A percentile compares a stretch with the other conserved stretches of the same genome.
These are phyloP conservation scores for Epithele typhae DNA, from an alignment of 768 basidiomycete species.

Conservation along the genomic window DNA sequence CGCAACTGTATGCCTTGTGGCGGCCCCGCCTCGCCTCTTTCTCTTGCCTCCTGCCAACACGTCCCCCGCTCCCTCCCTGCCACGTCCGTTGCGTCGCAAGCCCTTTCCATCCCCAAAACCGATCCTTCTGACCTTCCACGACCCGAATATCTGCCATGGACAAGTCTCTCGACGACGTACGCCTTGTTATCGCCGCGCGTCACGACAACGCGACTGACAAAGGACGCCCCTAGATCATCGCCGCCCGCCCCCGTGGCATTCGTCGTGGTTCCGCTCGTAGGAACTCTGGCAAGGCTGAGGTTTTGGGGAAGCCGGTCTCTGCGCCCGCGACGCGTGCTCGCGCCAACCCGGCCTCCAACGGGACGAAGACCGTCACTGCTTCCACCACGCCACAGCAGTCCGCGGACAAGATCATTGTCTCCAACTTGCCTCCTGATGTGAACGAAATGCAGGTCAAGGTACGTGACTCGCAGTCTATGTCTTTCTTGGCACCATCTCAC, in stretches of 20 bases:
- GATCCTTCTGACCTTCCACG: too few relatives aligned
- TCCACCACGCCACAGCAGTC: conserved; percentile 34
- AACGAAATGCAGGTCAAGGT: conserved; percentile 94
- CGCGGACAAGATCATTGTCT: conserved; percentile 92
- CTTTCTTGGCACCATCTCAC: conserved; percentile 17
- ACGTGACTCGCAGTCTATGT: too few relatives aligned
- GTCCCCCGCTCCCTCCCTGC: conserved; percentile 18
- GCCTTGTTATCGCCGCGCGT: conserved; percentile 24
- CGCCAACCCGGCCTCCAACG: conserved; percentile 33
- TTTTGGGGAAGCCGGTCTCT: conserved; percentile 51
- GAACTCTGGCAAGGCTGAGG: conserved; percentile 47
- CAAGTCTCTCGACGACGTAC: conserved; percentile 79
- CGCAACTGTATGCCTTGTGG: conserved; percentile 6
- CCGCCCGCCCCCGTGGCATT: conserved; percentile 46
- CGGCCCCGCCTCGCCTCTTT: conserved; percentile 24
- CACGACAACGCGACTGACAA: conserved; percentile 19
- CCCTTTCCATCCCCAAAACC: conserved; percentile 3
- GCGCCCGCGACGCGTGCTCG: conserved; percentile 52
- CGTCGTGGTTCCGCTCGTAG: conserved; percentile 42
- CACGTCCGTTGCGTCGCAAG: conserved; percentile 16
- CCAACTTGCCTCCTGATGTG: conserved; percentile 89
- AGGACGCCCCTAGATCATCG: conserved; percentile 52
- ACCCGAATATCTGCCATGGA: conserved; percentile 46
- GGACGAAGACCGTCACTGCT: conserved; percentile 34
- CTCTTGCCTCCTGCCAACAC: conserved; percentile 30